These are phyloP conservation scores for Sarcocystis neurona DNA, from an alignment of 169 alveolate genomes.

Conservation along the genomic window DNA sequence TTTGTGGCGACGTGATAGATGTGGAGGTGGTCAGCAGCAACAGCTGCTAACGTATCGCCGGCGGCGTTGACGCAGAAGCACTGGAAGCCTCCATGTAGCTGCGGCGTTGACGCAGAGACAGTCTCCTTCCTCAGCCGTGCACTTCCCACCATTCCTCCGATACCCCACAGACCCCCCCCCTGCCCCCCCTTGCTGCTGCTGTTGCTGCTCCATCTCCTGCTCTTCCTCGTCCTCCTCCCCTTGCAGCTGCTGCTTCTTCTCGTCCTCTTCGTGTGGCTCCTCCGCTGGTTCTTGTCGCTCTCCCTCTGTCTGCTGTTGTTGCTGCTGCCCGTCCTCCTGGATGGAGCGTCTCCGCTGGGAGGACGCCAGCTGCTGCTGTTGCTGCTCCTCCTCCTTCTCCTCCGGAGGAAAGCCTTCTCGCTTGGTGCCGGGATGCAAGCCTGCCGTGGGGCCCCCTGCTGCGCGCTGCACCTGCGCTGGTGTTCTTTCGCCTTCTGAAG, in stretches of 20 bases:
- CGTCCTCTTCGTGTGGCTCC: neutral
- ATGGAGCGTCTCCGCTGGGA: neutral
- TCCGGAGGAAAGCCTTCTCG: neutral
- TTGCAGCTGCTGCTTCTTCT: neutral
- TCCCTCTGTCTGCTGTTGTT: neutral
- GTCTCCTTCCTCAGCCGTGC: neutral
- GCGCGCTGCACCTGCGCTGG: neutral
- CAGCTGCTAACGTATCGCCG: constrained; percentile 27
- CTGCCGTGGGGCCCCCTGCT: too few species aligned
- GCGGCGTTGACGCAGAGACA: neutral
- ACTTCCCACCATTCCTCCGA: neutral
- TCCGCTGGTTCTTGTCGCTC: neutral
- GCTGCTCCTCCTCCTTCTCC: neutral
- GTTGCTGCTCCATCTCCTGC: neutral
- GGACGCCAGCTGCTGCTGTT: too few species aligned
- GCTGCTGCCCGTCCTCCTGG: neutral
- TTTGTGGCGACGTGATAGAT: constrained; percentile 1
- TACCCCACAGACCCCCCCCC: neutral
- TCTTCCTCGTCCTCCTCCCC: neutral
- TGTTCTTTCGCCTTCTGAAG: neutral
- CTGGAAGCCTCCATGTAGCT: neutral
- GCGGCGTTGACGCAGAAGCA: constrained; percentile 21
- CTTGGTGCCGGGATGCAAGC: too few species aligned
- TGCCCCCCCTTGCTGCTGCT: neutral
- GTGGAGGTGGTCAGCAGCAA: neutral